phyloP scores from a whole-genome alignment of 202 grass and related monocot genomes.

The Carex arenaria region DNA sequence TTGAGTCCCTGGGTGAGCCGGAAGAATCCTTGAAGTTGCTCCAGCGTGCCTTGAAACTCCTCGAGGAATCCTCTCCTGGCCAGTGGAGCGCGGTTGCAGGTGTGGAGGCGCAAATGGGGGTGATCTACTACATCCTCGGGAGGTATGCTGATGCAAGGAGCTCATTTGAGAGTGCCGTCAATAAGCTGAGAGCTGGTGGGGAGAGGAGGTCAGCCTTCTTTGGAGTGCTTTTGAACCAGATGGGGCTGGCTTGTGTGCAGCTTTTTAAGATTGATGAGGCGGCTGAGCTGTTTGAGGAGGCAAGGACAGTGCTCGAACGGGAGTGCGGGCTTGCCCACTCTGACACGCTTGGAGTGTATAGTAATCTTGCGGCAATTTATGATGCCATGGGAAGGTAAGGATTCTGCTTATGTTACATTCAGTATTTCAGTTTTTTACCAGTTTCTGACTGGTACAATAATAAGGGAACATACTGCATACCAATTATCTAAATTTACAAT shows the following conservation, averaged over 20 bases:
- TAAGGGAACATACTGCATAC: not conserved
- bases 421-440: not conserved
- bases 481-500: not conserved
- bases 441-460: constrained; percentile 2
- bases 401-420: not conserved
- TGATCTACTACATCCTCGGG: constrained; percentile 90
- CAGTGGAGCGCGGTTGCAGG: constrained; percentile 95
- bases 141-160: constrained; percentile 64
- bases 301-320: constrained; percentile 69
- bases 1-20: constrained; percentile 72
- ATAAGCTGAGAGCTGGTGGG: constrained; percentile 73
- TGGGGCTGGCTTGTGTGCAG: constrained; percentile 92
- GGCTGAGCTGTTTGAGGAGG: constrained; percentile 91
- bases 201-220: constrained; percentile 95
- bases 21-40: constrained; percentile 90
- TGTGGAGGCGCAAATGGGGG: constrained; percentile 91
- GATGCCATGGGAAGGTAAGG: constrained; percentile 96
- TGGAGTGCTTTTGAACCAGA: constrained; percentile 87
- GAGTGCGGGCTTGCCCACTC: constrained; percentile 73
- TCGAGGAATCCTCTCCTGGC: constrained; percentile 69
- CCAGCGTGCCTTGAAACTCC: constrained; percentile 66
- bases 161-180: constrained; percentile 75
- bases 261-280: constrained; percentile 98
- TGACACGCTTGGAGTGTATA: constrained; percentile 92
- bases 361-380: constrained; percentile 93